Percentiles rank a stretch among this genome's conserved stretches.
Evolutionary conservation across 495 filamentous ascomycete species (phyloP).

Genomic region (Choiromyces venosus): DNA sequence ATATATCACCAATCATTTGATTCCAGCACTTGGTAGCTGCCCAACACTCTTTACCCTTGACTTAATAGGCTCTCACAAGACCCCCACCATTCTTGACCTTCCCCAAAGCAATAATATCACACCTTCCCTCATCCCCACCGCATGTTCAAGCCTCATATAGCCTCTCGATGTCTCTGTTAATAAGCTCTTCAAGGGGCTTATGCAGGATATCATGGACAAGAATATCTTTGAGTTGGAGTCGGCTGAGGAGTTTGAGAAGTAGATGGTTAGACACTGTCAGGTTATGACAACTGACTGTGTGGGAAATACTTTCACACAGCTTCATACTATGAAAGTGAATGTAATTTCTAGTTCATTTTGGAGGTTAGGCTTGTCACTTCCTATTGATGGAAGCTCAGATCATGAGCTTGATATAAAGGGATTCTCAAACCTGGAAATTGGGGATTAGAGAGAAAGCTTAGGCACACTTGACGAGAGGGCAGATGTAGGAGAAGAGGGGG

Average conservation of each 20-base stretch:
- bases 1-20: no score
- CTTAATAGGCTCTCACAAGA: no score
- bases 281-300: conserved; percentile 1
- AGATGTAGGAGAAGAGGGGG: no score
- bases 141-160: neutral
- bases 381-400: neutral
- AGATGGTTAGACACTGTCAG: no score
- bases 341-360: neutral
- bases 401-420: neutral
- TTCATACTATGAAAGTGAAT: neutral
- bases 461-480: no score
- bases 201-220: conserved; percentile 4
- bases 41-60: no score
- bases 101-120: neutral
- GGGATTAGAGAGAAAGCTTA: neutral
- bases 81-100: neutral
- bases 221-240: neutral
- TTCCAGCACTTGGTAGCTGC: no score
- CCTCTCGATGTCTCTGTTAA: neutral
- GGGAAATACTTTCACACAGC: conserved; percentile 10
- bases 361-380: neutral
- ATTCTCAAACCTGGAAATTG: neutral
- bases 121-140: neutral
- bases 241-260: neutral
- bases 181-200: neutral